A percentile compares a stretch with the other conserved stretches of the same genome.
Conservation (phyloP, 192 early-diverging fungal species). For the Coemansia sp. region DNA sequence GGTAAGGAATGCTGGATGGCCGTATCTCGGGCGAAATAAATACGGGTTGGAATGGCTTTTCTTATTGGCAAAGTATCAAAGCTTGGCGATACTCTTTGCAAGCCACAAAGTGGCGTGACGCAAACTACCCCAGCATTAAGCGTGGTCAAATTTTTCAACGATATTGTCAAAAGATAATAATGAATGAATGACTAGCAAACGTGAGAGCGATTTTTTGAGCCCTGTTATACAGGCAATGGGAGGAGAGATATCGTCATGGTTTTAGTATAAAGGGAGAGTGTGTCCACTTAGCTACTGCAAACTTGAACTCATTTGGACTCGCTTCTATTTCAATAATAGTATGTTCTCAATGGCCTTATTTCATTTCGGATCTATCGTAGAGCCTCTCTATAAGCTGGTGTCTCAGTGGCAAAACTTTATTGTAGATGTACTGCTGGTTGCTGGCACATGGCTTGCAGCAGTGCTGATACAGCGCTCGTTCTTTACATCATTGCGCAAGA, state of each 20-base stretch:
- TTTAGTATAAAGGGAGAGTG: too few species aligned
- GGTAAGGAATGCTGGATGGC: too few species aligned
- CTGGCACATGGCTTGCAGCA: not conserved
- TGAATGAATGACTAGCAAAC: too few species aligned
- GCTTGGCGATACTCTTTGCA: not conserved
- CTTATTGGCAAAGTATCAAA: too few species aligned
- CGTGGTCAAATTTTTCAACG: too few species aligned
- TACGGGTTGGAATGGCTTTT: too few species aligned
- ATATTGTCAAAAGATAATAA: too few species aligned
- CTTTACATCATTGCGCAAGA: constrained; percentile 16
- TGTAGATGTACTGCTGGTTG: not conserved
- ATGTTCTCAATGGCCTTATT: not conserved
- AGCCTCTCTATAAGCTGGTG: not conserved
- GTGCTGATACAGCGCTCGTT: not conserved
- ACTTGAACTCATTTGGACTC: not conserved
- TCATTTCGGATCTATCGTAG: not conserved
- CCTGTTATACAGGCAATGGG: too few species aligned
- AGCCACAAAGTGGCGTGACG: not conserved
- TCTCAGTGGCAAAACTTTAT: not conserved
- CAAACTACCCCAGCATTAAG: not conserved
- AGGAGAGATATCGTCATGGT: too few species aligned
- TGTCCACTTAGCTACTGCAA: not conserved
- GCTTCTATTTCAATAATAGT: not conserved
- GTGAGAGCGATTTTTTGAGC: too few species aligned
- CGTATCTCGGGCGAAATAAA: constrained; percentile 13